Evolutionary conservation across 179 eudicot genomes (phyloP), one percentile per base, ranked within the genome.

Genomic region (Nepenthes alata): DNA sequence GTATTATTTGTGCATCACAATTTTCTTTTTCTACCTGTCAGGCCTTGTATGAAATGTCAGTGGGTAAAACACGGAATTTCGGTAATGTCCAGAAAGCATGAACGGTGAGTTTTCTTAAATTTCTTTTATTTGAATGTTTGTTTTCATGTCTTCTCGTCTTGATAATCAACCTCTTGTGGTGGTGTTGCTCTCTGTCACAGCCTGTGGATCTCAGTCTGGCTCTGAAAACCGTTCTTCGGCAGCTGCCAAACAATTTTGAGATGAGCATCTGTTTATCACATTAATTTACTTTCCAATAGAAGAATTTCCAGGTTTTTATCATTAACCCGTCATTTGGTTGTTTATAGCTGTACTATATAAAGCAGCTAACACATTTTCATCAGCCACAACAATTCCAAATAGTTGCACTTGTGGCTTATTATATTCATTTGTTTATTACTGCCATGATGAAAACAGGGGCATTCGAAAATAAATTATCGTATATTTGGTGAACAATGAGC

Each of bases 171-270:
- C 11, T 11, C n/a, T n/a, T 0, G 6, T 16, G 6, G 55, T 41
- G 39, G 13, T 14, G 39, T 49, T 36, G 47, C 38, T n/a, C 36
- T 50, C 37, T 50, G 55, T 56, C 62, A 72, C 74, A 73, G 69
- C 57, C 65, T 76, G 47, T 63, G 63, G 62, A 47, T 49, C 50
- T 60, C 66, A 25, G 69, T 16, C 62, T 59, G 57, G 25, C 49
- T 48, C 35, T 53, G 53, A 56, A 63, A 49, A 55, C 59, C 58
- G 47, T 36, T 49, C 45, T 12, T 34, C 4, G 55, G 13, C 66
- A 12, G 55, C 6, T 52, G 1, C 55, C 5, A 8, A 0, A 41
- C 45, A 41, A 41, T 4, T 41, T 41, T 15, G 16, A 52, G 55
- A 11, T 52, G 55, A 16, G n/a, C n/a, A 16, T 52, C n/a, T 52